A percentile compares a stretch with the other conserved stretches of the same genome.
phyloP scores from a whole-genome alignment of 1,284 basidiomycete genomes.

The Trichosporon faecale region DNA sequence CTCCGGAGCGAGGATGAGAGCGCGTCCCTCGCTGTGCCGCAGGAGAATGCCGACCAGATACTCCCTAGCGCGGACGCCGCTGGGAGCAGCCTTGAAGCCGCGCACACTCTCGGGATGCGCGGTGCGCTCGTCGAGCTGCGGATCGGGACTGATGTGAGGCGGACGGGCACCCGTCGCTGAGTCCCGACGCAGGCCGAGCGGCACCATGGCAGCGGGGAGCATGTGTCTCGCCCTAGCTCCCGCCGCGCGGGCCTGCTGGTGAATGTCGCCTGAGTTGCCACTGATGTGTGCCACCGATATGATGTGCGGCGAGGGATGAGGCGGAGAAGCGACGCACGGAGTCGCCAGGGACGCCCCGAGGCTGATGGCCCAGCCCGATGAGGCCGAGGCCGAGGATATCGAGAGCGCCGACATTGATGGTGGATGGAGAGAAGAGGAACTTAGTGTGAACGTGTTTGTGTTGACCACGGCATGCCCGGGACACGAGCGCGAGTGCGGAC shows the following conservation, averaged over 20 bases:
- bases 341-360: too few relatives aligned
- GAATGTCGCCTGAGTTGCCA: not conserved
- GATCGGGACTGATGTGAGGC: not conserved
- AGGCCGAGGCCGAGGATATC: not conserved
- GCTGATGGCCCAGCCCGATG: not conserved
- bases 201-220: not conserved
- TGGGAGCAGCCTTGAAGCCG: not conserved
- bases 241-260: too few relatives aligned
- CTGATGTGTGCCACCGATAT: not conserved
- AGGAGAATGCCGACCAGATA: not conserved
- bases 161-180: not conserved
- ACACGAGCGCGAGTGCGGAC: too few relatives aligned
- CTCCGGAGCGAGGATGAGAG: not conserved
- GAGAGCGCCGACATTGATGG: not conserved
- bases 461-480: not conserved
- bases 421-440: not conserved
- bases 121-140: not conserved
- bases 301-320: not conserved
- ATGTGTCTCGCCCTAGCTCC: not conserved
- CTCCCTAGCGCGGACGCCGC: not conserved
- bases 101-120: not conserved
- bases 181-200: not conserved
- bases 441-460: not conserved
- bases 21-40: not conserved
- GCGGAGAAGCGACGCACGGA: not conserved